Conservation (phyloP, 805 yeast genomes). For the Myxozyma monticola region DNA sequence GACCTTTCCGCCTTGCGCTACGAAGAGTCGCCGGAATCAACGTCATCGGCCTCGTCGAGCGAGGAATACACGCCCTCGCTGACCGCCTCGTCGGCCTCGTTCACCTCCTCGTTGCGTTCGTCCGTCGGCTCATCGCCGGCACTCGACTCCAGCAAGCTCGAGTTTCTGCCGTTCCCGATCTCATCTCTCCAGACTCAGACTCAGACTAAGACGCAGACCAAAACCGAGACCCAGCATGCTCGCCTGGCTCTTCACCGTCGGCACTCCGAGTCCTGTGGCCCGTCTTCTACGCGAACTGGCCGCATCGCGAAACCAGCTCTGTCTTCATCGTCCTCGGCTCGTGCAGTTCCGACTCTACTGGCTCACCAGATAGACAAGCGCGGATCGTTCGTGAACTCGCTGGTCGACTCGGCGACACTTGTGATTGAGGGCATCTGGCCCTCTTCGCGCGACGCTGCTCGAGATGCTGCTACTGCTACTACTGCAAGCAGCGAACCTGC, state of each 20-base stretch:
- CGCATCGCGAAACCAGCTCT: no score
- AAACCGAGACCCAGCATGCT: no score
- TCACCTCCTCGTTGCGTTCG: conserved; percentile 10
- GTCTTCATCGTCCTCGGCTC: no score
- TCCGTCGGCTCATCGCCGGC: conserved; percentile 15
- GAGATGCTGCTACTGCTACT: no score
- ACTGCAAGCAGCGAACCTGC: conserved; percentile 29
- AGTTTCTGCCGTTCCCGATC: conserved; percentile 9
- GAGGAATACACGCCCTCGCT: conserved; percentile 22
- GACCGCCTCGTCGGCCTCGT: no score
- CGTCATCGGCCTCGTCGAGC: conserved; percentile 18
- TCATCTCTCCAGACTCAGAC: no score
- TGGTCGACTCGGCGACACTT: conserved; percentile 35
- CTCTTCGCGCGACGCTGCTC: conserved; percentile 35
- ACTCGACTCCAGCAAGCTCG: background rate
- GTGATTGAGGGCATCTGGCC: conserved; percentile 39
- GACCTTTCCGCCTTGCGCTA: background rate
- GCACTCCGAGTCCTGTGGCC: conserved; percentile 17
- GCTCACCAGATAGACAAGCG: conserved; percentile 9
- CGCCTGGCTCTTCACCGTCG: conserved; percentile 14
- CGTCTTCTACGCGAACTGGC: no score
- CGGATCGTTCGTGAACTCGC: conserved; percentile 19
- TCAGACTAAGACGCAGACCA: no score
- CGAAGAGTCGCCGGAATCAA: background rate
- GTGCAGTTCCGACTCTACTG: no score